Evolutionary conservation across 2,329 filamentous ascomycete species (phyloP).

Genomic region (Macrophomina tecta): DNA sequence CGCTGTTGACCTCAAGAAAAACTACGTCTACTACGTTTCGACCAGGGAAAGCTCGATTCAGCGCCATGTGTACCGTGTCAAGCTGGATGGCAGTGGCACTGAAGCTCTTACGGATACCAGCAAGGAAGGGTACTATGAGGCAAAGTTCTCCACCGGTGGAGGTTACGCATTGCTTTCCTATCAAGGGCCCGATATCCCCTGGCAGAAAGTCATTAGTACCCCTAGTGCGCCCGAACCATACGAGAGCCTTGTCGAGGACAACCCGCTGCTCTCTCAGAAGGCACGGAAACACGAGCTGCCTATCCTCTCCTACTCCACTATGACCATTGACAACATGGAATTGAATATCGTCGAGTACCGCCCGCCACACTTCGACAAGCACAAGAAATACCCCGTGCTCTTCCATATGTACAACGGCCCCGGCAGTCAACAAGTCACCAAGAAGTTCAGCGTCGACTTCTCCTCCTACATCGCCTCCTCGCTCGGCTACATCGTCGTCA

Average conservation of each 20-base stretch:
- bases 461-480: slow-evolving; percentile 85
- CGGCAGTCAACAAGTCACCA: slow-evolving; percentile 85
- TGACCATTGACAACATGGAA: slow-evolving; percentile 81
- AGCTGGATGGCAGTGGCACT: slow-evolving; percentile 77
- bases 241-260: slow-evolving; percentile 78
- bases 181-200: slow-evolving; percentile 82
- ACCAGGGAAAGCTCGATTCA: slow-evolving; percentile 89
- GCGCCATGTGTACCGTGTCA: slow-evolving; percentile 89
- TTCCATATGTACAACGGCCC: slow-evolving; percentile 96
- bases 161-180: slow-evolving; percentile 87
- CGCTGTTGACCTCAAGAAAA: slow-evolving; percentile 81
- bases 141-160: slow-evolving; percentile 82
- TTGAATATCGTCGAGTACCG: slow-evolving; percentile 81
- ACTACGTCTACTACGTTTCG: slow-evolving; percentile 87
- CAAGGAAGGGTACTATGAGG: slow-evolving; percentile 77
- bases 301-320: slow-evolving; percentile 78
- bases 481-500: slow-evolving; percentile 92
- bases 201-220: slow-evolving; percentile 88
- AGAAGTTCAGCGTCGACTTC: slow-evolving; percentile 83
- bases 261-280: slow-evolving; percentile 70
- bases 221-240: slow-evolving; percentile 70
- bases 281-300: slow-evolving; percentile 82
- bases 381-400: slow-evolving; percentile 88
- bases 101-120: slow-evolving; percentile 75
- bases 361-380: slow-evolving; percentile 83